Conservation (phyloP, 768 basidiomycete species). For the Lactarius hatsudake region DNA sequence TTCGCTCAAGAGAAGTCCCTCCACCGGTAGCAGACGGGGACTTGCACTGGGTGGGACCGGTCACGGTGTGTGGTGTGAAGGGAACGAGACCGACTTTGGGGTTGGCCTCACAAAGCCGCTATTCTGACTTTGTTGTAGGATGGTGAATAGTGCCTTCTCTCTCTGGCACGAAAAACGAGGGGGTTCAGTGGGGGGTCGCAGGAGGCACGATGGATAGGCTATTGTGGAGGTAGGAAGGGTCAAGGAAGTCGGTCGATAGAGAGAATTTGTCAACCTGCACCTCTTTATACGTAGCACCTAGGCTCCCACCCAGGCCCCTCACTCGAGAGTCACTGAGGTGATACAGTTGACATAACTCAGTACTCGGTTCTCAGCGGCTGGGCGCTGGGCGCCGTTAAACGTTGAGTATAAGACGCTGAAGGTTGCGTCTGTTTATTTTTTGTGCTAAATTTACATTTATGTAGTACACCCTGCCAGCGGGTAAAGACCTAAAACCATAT, state of each 20-base stretch:
- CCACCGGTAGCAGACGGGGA: not conserved
- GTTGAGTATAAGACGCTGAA: too few species aligned
- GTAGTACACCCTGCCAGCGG: too few species aligned
- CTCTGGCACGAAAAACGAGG: not conserved
- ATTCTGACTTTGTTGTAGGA: not conserved
- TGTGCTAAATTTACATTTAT: not conserved
- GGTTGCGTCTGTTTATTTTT: not conserved
- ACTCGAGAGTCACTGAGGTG: not conserved
- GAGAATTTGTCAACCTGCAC: not conserved
- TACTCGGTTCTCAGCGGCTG: not conserved
- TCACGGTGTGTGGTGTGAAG: not conserved
- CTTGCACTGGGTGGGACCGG: not conserved
- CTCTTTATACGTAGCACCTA: not conserved
- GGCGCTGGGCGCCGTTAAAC: not conserved
- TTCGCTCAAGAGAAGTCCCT: not conserved
- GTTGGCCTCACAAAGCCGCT: not conserved
- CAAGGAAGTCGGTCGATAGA: not conserved
- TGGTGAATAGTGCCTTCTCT: not conserved
- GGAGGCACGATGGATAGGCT: not conserved
- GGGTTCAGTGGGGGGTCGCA: not conserved
- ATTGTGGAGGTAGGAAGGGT: not conserved
- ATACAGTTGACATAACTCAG: not conserved
- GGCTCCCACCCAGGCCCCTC: not conserved
- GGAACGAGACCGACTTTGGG: too few species aligned
- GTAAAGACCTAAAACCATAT: not conserved